These are phyloP conservation scores for Carex arenaria DNA, from an alignment of 202 grass and related monocot genomes.

Conservation along the genomic window DNA sequence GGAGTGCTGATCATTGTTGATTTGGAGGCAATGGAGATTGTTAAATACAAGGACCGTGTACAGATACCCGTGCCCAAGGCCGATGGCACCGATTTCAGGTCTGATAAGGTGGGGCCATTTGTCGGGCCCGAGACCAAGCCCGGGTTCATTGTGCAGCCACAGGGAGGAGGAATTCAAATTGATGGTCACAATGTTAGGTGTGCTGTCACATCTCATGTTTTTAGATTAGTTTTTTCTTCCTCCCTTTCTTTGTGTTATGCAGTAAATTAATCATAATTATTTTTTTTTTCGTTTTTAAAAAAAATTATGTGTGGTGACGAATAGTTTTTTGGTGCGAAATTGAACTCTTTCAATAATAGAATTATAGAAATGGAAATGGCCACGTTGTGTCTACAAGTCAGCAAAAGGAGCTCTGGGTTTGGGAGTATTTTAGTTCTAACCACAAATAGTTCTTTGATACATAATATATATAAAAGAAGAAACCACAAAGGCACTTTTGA, in stretches of 20 bases:
- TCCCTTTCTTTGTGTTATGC: neutral
- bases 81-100: constrained; percentile 62
- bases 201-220: neutral
- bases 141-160: constrained; percentile 36
- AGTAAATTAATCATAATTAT: neutral
- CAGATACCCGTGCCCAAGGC: constrained; percentile 50
- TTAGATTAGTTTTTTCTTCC: neutral
- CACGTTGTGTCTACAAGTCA: neutral
- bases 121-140: constrained; percentile 19
- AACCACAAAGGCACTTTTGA: neutral
- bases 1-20: constrained; percentile 52
- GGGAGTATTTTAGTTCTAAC: neutral
- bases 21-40: constrained; percentile 61
- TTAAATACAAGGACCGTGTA: constrained; percentile 47
- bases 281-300: neutral
- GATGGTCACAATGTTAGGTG: constrained; percentile 63
- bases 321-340: neutral
- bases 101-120: constrained; percentile 23
- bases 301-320: neutral
- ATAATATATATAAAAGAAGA: neutral
- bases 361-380: neutral
- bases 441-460: no score
- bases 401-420: neutral
- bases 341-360: neutral
- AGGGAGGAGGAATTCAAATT: constrained; percentile 41